These are phyloP conservation scores for Pyricularia sp. DNA, from an alignment of 2,329 filamentous ascomycete genomes.

Conservation along the genomic window DNA sequence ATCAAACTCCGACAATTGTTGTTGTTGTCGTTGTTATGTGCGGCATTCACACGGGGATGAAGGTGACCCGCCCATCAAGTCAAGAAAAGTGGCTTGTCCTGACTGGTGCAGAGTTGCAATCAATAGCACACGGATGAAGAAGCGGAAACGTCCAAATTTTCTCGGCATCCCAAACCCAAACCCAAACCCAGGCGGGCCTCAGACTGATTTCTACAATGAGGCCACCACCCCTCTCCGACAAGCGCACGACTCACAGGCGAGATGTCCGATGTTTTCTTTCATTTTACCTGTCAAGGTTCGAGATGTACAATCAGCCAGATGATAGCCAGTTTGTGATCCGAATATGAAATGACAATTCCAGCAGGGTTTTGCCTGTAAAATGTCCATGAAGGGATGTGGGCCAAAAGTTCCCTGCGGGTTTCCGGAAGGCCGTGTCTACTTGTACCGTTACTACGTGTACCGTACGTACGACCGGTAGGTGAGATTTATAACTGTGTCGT, in stretches of 20 bases:
- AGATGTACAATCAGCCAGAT: background rate
- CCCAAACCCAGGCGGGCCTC: background rate
- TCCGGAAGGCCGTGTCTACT: background rate
- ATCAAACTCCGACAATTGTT: too few relatives aligned
- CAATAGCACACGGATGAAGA: background rate
- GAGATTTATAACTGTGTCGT: background rate
- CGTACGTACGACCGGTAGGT: too few relatives aligned
- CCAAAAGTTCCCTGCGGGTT: background rate
- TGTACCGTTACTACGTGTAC: background rate
- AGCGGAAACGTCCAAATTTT: background rate
- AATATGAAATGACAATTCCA: background rate
- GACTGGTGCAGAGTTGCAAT: background rate
- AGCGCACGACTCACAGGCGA: background rate
- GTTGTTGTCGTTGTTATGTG: too few relatives aligned
- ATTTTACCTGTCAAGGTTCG: background rate
- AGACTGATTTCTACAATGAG: background rate
- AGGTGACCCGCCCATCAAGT: background rate
- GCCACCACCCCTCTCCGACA: background rate
- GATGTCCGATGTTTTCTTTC: background rate
- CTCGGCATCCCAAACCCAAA: background rate
- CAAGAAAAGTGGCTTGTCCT: background rate
- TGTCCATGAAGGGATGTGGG: background rate
- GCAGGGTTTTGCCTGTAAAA: background rate
- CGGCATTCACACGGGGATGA: background rate
- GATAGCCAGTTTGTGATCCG: background rate